A percentile compares a stretch with the other conserved stretches of the same genome.
phyloP scores from a whole-genome alignment of 495 filamentous ascomycete species.

The Podospora conica region DNA sequence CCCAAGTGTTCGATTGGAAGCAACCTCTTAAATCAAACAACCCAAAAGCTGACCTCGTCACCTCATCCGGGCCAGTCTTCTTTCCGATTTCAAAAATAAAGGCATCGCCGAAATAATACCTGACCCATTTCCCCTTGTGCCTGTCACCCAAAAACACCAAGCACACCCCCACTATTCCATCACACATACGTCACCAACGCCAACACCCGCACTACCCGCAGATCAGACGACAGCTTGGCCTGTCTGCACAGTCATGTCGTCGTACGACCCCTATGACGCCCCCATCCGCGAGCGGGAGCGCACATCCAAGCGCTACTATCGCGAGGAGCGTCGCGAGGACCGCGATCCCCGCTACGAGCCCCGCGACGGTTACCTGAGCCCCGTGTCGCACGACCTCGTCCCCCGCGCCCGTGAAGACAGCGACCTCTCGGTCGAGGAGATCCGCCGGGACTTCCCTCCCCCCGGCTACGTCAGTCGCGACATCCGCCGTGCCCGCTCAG shows the following conservation, averaged over 20 bases:
- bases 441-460: constrained; percentile 61
- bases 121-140: background rate
- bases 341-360: constrained; percentile 44
- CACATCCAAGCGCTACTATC: constrained; percentile 38
- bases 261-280: constrained; percentile 43
- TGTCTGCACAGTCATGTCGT: constrained; percentile 30
- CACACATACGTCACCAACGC: background rate
- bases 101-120: background rate
- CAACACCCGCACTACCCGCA: background rate
- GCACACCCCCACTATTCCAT: background rate
- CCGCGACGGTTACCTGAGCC: constrained; percentile 43
- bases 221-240: background rate
- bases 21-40: background rate
- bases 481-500: constrained; percentile 47
- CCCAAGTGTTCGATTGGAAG: background rate
- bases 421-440: constrained; percentile 60
- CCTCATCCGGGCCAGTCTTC: background rate
- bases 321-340: constrained; percentile 42
- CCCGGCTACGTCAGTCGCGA: constrained; percentile 47
- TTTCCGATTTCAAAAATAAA: background rate
- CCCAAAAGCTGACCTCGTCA: background rate
- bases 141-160: background rate
- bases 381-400: constrained; percentile 45
- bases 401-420: constrained; percentile 50
- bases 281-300: constrained; percentile 32